Conservation (phyloP, 73 alveolate species). For the Uronychia setigera region DNA sequence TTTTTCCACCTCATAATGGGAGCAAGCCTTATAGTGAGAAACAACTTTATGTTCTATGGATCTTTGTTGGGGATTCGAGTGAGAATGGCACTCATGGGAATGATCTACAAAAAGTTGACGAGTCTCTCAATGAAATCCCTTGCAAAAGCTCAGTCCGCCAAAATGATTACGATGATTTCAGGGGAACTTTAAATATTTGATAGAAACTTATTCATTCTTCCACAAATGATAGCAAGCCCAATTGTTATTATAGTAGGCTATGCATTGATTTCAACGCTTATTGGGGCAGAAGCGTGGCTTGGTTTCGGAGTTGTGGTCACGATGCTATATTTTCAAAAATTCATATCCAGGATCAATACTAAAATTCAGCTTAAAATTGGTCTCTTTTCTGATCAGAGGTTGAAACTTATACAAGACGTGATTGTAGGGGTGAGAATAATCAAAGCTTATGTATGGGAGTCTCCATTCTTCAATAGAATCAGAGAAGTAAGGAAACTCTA, state of each 20-base stretch:
- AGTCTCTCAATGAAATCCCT: slow-evolving; percentile 14
- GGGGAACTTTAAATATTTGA: slow-evolving; percentile 19
- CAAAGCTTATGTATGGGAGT: slow-evolving; percentile 46
- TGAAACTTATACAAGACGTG: slow-evolving; percentile 14
- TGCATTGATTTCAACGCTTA: neutral
- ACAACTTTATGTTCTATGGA: no score
- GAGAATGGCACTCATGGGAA: slow-evolving; percentile 20
- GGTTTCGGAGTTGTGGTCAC: neutral
- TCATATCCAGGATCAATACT: neutral
- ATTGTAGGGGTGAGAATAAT: slow-evolving; percentile 45
- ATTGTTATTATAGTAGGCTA: neutral
- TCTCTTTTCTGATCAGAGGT: slow-evolving; percentile 7
- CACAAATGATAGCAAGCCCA: no score
- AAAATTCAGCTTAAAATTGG: neutral
- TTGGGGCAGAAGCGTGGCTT: neutral
- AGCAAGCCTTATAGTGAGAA: no score
- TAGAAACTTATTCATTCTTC: no score
- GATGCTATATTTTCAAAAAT: neutral
- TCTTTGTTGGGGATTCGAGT: no score
- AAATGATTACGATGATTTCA: slow-evolving; percentile 13
- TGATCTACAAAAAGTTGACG: slow-evolving; percentile 1
- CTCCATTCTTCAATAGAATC: slow-evolving; percentile 21
- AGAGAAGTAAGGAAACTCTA: slow-evolving; percentile 8
- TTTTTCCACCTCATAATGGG: no score
- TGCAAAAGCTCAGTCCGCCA: slow-evolving; percentile 17